A percentile compares a stretch with the other conserved stretches of the same genome.
Conservation (phyloP, 352 stramenopile genomes). For the Phytophthora vignae region DNA sequence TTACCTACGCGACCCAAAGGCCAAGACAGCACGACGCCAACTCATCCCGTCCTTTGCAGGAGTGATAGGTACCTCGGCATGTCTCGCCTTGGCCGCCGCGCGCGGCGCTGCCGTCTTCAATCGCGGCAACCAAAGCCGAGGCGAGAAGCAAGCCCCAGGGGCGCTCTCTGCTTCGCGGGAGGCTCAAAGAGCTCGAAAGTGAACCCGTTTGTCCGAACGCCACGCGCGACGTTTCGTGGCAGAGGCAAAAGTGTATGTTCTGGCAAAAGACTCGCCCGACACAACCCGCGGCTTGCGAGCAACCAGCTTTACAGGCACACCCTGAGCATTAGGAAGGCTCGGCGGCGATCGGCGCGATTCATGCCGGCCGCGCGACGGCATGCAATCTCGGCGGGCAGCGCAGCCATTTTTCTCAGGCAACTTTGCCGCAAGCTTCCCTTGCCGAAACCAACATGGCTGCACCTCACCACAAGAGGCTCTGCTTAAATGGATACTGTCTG, state of each 20-base stretch:
- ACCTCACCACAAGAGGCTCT: background rate
- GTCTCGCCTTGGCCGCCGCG: background rate
- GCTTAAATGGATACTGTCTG: background rate
- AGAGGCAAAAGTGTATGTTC: background rate
- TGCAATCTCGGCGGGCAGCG: background rate
- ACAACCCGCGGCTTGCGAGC: too few species aligned
- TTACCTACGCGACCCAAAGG: too few species aligned
- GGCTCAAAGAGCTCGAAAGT: too few species aligned
- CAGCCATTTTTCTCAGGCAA: background rate
- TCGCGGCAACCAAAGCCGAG: background rate
- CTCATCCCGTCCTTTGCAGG: too few species aligned
- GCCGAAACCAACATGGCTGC: background rate
- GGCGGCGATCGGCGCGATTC: too few species aligned
- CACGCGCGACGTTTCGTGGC: conserved; percentile 6
- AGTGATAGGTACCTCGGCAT: conserved; percentile 1
- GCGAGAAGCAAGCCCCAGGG: background rate
- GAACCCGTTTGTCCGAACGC: too few species aligned
- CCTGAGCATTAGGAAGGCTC: too few species aligned
- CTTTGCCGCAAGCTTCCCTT: background rate
- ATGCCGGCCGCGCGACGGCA: background rate
- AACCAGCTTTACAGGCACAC: too few species aligned
- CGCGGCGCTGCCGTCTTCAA: background rate
- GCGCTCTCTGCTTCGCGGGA: too few species aligned
- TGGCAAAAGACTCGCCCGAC: background rate
- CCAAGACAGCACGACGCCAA: too few species aligned